phyloP scores from a whole-genome alignment of 2,329 filamentous ascomycete species.

The Colletotrichum horii region DNA sequence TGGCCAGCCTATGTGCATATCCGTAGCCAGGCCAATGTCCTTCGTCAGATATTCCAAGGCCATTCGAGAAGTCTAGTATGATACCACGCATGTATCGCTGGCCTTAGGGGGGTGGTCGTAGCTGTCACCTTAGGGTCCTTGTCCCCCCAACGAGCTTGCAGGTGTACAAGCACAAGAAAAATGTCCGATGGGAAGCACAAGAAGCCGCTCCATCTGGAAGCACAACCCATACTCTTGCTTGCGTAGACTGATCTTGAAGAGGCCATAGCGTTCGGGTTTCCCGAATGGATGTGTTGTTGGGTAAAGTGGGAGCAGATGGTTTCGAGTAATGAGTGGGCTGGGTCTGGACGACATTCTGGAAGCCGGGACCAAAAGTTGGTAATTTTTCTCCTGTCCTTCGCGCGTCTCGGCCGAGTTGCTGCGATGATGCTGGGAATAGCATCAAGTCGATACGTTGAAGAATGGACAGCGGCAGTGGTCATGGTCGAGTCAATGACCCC shows the following conservation, averaged over 20 bases:
- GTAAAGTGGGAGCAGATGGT: background rate
- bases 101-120: slow-evolving; percentile 40
- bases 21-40: slow-evolving; percentile 27
- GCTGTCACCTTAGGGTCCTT: slow-evolving; percentile 42
- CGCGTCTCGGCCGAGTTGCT: background rate
- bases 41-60: slow-evolving; percentile 34
- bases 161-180: slow-evolving; percentile 42
- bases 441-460: background rate
- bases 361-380: slow-evolving; percentile 10
- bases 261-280: background rate
- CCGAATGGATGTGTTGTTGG: background rate
- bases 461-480: slow-evolving; percentile 1
- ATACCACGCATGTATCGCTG: slow-evolving; percentile 27
- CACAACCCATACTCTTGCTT: background rate
- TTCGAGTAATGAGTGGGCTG: background rate
- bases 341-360: background rate
- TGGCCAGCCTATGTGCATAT: slow-evolving; percentile 39
- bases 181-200: slow-evolving; percentile 22
- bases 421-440: background rate
- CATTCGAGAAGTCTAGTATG: slow-evolving; percentile 44
- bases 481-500: slow-evolving; percentile 42
- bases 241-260: background rate
- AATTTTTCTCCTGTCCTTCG: background rate
- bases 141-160: slow-evolving; percentile 39
- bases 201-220: background rate